phyloP scores from a whole-genome alignment of 2,329 filamentous ascomycete species.

The Pseudogymnoascus sp. region DNA sequence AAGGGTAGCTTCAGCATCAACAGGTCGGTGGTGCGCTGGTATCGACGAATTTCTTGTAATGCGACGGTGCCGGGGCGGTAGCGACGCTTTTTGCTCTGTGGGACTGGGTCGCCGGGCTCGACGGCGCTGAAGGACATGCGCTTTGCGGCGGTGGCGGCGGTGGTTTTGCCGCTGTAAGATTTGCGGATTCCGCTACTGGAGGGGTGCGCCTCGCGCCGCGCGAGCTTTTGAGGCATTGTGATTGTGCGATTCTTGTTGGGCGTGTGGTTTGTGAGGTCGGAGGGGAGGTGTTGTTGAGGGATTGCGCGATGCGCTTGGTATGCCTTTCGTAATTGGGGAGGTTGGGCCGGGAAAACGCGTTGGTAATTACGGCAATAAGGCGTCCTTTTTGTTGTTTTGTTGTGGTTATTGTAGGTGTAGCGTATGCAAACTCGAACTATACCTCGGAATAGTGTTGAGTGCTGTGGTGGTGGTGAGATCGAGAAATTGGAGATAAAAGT shows the following conservation, averaged over 20 bases:
- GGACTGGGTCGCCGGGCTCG: slow-evolving; percentile 58
- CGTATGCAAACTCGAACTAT: neutral
- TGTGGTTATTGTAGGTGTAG: neutral
- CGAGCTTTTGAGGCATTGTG: neutral
- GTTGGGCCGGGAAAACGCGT: neutral
- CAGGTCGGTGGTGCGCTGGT: slow-evolving; percentile 84
- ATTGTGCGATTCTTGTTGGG: neutral
- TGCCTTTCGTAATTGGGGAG: neutral
- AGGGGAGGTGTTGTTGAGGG: neutral
- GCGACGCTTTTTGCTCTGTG: slow-evolving; percentile 51
- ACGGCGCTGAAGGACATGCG: neutral
- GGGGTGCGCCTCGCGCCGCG: neutral
- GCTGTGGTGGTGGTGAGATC: neutral
- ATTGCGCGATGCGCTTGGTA: neutral
- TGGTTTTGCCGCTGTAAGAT: neutral
- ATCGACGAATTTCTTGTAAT: slow-evolving; percentile 81
- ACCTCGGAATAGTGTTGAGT: neutral
- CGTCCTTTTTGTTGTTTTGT: neutral
- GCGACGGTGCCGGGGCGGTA: slow-evolving; percentile 77
- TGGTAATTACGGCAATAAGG: neutral
- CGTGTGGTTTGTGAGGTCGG: neutral
- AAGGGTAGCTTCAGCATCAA: slow-evolving; percentile 75
- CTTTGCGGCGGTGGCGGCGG: neutral
- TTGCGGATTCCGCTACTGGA: neutral
- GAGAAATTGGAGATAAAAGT: neutral